Percentiles rank a stretch among this genome's conserved stretches.
Conservation (phyloP, 768 basidiomycete genomes). For the Lepiota subincarnata region DNA sequence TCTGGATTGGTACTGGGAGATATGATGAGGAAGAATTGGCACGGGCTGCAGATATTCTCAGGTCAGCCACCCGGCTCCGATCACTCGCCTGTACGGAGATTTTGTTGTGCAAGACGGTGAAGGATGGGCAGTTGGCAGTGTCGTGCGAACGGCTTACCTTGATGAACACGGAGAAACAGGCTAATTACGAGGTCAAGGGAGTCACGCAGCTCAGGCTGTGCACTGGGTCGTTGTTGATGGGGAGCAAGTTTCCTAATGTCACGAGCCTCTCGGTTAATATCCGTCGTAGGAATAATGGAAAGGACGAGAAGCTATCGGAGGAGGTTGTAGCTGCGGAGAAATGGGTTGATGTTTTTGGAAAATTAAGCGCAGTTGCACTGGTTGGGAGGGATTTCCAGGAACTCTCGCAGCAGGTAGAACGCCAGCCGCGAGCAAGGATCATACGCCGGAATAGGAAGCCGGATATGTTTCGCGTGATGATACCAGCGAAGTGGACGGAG, state of each 20-base stretch:
- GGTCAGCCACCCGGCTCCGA: background rate
- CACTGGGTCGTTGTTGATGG: background rate
- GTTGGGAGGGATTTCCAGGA: constrained; percentile 4
- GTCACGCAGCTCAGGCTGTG: constrained; percentile 5
- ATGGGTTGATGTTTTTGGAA: background rate
- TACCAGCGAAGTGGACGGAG: constrained; percentile 27
- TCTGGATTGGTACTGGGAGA: constrained; percentile 25
- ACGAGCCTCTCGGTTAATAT: constrained; percentile 6
- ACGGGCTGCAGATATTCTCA: constrained; percentile 6
- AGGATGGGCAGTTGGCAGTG: background rate
- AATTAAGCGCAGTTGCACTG: background rate
- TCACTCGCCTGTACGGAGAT: constrained; percentile 8
- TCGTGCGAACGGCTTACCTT: constrained; percentile 4
- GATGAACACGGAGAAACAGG: constrained; percentile 6
- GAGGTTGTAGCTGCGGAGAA: constrained; percentile 9
- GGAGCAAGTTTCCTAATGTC: constrained; percentile 7
- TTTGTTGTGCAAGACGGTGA: background rate
- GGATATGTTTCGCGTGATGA: constrained; percentile 7
- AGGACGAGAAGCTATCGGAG: background rate
- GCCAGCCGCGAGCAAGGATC: background rate
- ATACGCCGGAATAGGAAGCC: background rate
- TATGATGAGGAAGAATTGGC: constrained; percentile 6
- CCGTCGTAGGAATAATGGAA: background rate
- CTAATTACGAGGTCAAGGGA: background rate
- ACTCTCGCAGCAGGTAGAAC: background rate